Evolutionary conservation across 1,284 basidiomycete species (phyloP), one percentile per base, ranked within the genome.

Genomic region (Lentinus polychrous): DNA sequence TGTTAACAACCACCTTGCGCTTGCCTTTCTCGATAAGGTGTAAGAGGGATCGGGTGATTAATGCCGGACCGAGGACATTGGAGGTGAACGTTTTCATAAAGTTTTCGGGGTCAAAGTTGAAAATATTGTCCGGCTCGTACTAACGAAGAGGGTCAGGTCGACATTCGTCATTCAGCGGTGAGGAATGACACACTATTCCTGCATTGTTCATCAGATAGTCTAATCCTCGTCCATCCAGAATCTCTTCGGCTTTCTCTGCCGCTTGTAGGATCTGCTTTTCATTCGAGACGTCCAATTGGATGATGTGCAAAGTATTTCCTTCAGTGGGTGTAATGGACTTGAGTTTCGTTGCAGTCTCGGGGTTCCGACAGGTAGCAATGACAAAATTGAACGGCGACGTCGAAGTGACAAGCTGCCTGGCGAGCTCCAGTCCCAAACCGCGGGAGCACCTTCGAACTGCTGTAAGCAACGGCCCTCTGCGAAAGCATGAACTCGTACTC

Each of bases 141-240:
- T 49, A 20, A 11, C 8, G 35, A 15, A 10, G 27, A 12, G 11
- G 15, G 8, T n/a, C n/a, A 18, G 17, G 15, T 18, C 14, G 32
- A 20, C 31, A 34, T 15, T 20, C 20, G 6, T 27, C 2, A 14
- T 10, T 27, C 27, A 27, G 10, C 27, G 27, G 27, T 27, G 4
- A 27, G 24, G 15, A 20, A 17, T 5, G 15, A 50, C 63, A 23
- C 37, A 68, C 67, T 34, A 68, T 62, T 1, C 56, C 69, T 14
- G 70, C 69, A 40, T 69, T 71, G 55, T 70, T 71, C 45, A 69
- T 50, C 8, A 72, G 57, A 31, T 68, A 70, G 54, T 71, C 68
- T 27, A 45, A n/a, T 70, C 54, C 1, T 64, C 64, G 0, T 49
- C 49, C 27, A 5, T 61, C 62, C 20, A 73, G 52, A 10, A 67